Conservation (phyloP, 495 filamentous ascomycete species). For the Lepidopterella palustris region DNA sequence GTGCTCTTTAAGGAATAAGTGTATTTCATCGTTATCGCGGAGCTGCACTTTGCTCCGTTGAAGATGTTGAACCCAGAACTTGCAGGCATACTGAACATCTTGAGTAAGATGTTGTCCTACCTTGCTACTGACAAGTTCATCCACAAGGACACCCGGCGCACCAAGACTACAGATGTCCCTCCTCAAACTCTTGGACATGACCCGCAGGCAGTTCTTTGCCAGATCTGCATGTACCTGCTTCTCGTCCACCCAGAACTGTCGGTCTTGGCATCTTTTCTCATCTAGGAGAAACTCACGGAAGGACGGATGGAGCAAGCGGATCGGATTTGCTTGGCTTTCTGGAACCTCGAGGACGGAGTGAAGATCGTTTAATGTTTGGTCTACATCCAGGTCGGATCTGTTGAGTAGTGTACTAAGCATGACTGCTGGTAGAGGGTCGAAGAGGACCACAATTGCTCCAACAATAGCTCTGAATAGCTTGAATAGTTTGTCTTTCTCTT, state of each 20-base stretch:
- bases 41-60: slow-evolving; percentile 15
- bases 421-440: slow-evolving; percentile 27
- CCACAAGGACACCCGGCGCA: slow-evolving; percentile 18
- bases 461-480: slow-evolving; percentile 27
- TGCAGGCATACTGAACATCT: background rate
- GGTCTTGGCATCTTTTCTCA: slow-evolving; percentile 14
- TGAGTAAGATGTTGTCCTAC: background rate
- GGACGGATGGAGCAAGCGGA: slow-evolving; percentile 43
- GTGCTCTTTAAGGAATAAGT: background rate
- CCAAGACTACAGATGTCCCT: slow-evolving; percentile 38
- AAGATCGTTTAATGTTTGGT: slow-evolving; percentile 23
- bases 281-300: slow-evolving; percentile 46
- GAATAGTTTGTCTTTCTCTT: slow-evolving; percentile 8
- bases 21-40: background rate
- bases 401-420: slow-evolving; percentile 26
- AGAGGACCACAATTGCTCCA: slow-evolving; percentile 28
- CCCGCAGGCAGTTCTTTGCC: slow-evolving; percentile 30
- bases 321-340: slow-evolving; percentile 18
- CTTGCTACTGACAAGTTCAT: background rate
- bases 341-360: slow-evolving; percentile 37
- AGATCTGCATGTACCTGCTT: slow-evolving; percentile 34
- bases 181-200: slow-evolving; percentile 27
- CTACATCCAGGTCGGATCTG: slow-evolving; percentile 4
- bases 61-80: slow-evolving; percentile 42
- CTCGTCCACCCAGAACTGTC: slow-evolving; percentile 39